Conservation (phyloP, 2,329 filamentous ascomycete genomes). For the Epichloe bromicola region DNA sequence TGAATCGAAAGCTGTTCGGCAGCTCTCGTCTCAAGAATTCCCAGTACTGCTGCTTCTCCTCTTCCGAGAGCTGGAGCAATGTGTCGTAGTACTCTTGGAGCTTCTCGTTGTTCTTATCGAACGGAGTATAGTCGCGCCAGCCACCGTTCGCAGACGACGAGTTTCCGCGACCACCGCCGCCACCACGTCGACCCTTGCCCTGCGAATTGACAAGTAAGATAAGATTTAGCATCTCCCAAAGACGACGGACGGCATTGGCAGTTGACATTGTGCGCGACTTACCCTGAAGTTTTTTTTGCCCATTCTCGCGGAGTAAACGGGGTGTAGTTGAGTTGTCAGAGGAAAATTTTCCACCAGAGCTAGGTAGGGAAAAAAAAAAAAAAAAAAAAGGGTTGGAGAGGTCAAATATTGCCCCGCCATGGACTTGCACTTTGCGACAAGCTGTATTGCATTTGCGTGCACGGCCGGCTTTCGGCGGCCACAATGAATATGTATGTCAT, state of each 20-base stretch:
- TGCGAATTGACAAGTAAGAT: constrained; percentile 12
- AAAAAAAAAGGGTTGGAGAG: neutral
- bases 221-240: neutral
- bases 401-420: neutral
- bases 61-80: constrained; percentile 60
- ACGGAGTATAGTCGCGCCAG: constrained; percentile 24
- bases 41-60: constrained; percentile 77
- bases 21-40: constrained; percentile 67
- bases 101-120: constrained; percentile 69
- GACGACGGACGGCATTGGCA: neutral
- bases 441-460: neutral
- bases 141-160: constrained; percentile 10
- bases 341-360: neutral
- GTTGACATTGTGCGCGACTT: constrained; percentile 4
- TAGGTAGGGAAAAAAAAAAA: neutral
- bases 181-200: constrained; percentile 25
- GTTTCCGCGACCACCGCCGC: constrained; percentile 18
- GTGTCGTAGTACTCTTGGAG: constrained; percentile 80
- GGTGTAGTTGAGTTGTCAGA: neutral
- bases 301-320: constrained; percentile 16
- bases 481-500: too few relatives aligned
- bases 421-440: neutral
- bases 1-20: constrained; percentile 96
- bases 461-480: too few relatives aligned
- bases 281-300: constrained; percentile 26